Base-by-base conservation (phyloP, 148 eudicot genomes). In the Polygonum maritimum region DNA sequence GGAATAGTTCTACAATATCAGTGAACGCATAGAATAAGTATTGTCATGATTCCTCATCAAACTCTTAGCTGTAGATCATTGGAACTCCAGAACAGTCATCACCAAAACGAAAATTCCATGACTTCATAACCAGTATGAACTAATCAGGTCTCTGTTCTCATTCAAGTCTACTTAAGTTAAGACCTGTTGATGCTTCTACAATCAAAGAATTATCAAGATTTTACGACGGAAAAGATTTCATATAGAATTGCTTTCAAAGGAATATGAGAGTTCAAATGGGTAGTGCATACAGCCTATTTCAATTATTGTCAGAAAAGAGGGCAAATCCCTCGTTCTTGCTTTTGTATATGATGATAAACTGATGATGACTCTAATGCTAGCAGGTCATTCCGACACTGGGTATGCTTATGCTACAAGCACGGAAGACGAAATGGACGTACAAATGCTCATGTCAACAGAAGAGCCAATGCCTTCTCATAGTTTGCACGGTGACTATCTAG, bases 381-480 rank as follows among this genome's bases (percentile, higher is more conserved):
- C 84, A 89, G 94, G 84, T 77, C 84, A 87, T 62, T 75, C 86
- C 48, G 86, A 84, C 48, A 81, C 75, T 57, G 85, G 80, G 39
- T 84, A 81, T 57, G 41, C 76, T 16, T 35, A 67, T 67, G 74
- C 81, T 49, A 83, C 83, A 58, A 86, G 82, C 49, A 54, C 81
- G 78, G 77, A 80, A 0, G 86, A 86, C 19, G 90, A 86, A 79
- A 77, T 85, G 78, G 98, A 92, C 81, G 81, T 85, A 76, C 93
- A 87, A 41, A 89, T 90, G 91, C 75, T 80, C 6, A 48, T 92
- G 22, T 80, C 97, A 76, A 78, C 84, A 0, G 91, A 83, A 36
- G 95, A 89, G 84, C 86, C 88, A 38, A 90, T 88, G 92, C 81
- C 84, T 22, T 88, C 94, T 0, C 60, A 54, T 54, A 54, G 60